Evolutionary conservation across 2,329 filamentous ascomycete species (phyloP).

Genomic region (Colletotrichum falcatum): DNA sequence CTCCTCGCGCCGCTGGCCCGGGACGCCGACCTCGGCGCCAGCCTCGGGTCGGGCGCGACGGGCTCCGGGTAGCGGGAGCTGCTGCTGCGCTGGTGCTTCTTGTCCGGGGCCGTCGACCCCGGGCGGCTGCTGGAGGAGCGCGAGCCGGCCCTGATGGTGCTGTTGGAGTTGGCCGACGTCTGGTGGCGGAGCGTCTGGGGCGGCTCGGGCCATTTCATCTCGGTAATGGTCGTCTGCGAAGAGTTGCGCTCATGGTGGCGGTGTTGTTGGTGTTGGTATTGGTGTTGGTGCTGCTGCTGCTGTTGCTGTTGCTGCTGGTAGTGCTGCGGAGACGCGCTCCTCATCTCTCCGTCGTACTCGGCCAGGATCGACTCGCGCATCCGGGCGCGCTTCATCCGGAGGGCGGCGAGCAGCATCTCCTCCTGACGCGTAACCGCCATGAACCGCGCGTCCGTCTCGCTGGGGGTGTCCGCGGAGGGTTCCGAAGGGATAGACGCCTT

Average conservation of each 20-base stretch:
- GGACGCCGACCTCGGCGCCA: slow-evolving; percentile 8
- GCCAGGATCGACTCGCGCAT: slow-evolving; percentile 63
- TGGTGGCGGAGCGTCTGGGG: slow-evolving; percentile 39
- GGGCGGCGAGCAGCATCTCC: slow-evolving; percentile 68
- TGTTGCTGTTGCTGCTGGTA: slow-evolving; percentile 19
- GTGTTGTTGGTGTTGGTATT: slow-evolving; percentile 10
- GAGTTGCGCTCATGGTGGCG: slow-evolving; percentile 34
- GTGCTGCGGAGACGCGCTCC: slow-evolving; percentile 3
- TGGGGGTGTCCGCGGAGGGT: slow-evolving; percentile 51
- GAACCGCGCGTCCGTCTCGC: slow-evolving; percentile 56
- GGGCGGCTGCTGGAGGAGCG: slow-evolving; percentile 12
- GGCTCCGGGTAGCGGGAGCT: slow-evolving; percentile 15
- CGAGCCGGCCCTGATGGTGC: slow-evolving; percentile 37
- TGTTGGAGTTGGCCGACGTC: slow-evolving; percentile 37
- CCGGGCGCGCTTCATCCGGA: slow-evolving; percentile 67
- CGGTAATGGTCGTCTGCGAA: slow-evolving; percentile 36
- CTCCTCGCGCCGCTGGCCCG: slow-evolving; percentile 20
- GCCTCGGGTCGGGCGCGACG: background rate
- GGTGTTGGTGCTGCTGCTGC: slow-evolving; percentile 21
- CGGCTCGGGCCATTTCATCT: slow-evolving; percentile 36
- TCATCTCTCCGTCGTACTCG: slow-evolving; percentile 55
- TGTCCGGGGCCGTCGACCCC: background rate
- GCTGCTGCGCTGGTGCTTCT: slow-evolving; percentile 6
- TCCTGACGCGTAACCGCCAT: slow-evolving; percentile 71
- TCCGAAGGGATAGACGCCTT: slow-evolving; percentile 60